These are phyloP conservation scores for Dispira parvispora DNA, from an alignment of 192 early-diverging fungal species.

Conservation along the genomic window DNA sequence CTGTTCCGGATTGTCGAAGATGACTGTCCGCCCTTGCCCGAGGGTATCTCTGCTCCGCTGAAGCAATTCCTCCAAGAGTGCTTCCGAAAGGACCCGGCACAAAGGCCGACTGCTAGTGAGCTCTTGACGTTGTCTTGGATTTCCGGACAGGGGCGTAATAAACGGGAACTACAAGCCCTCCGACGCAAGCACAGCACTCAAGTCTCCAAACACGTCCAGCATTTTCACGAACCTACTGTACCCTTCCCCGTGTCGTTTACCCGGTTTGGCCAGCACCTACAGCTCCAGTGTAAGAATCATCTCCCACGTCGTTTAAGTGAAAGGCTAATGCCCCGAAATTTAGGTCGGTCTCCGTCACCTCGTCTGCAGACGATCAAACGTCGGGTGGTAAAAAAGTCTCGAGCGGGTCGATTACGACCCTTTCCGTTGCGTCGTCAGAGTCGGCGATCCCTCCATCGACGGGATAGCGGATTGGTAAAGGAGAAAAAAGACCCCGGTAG, in stretches of 20 bases:
- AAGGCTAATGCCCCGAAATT: not conserved
- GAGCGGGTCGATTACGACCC: not conserved
- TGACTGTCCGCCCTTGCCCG: conserved; percentile 73
- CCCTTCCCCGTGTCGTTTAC: not conserved
- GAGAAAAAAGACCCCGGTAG: not conserved
- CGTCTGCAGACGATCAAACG: not conserved
- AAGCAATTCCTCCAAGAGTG: conserved; percentile 67
- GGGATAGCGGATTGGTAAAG: not conserved
- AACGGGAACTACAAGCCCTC: conserved; percentile 30
- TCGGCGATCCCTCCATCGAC: not conserved
- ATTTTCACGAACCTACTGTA: not conserved
- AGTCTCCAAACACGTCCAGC: conserved; percentile 16
- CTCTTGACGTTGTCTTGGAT: conserved; percentile 72
- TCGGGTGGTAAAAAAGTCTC: not conserved
- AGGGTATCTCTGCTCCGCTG: conserved; percentile 56
- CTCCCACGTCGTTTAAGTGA: not conserved
- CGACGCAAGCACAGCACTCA: conserved; percentile 30
- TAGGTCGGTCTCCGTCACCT: not conserved
- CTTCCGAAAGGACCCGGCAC: conserved; percentile 63
- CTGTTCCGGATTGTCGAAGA: conserved; percentile 91
- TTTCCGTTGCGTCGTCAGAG: not conserved
- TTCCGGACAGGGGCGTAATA: conserved; percentile 20
- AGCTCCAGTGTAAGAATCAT: not conserved
- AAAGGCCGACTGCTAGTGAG: conserved; percentile 51
- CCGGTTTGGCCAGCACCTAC: not conserved